Percentiles rank a stretch among this genome's conserved stretches.
Evolutionary conservation across 306 rosid genomes (phyloP).

Genomic region (Cyclanthera cordifolia): DNA sequence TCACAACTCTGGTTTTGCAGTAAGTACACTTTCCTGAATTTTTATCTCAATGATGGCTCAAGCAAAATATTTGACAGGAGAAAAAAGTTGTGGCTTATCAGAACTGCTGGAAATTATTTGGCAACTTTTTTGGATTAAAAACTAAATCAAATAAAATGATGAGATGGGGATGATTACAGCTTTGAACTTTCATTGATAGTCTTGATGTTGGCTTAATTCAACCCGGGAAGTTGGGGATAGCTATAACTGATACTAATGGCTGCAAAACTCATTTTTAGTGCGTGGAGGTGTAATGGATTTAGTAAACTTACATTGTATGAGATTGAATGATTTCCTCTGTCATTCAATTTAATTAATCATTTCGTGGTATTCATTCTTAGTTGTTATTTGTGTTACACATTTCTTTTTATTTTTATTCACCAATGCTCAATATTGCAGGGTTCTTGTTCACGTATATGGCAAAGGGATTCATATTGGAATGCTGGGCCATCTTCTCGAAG

Average conservation of each 20-base stretch:
- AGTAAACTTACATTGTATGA: not conserved
- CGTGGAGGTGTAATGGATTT: not conserved
- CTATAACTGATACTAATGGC: conserved; percentile 2
- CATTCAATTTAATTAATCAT: not conserved
- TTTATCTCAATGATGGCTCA: conserved; percentile 13
- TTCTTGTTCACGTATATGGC: conserved; percentile 97
- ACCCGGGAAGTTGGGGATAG: not conserved
- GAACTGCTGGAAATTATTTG: not conserved
- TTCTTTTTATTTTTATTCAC: not conserved
- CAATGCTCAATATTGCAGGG: conserved; percentile 40
- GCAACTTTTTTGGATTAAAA: not conserved
- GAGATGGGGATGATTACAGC: not conserved
- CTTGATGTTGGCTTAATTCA: not conserved
- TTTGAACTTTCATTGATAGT: not conserved
- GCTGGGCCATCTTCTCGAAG: conserved; percentile 78
- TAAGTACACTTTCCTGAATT: conserved; percentile 29
- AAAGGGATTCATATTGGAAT: conserved; percentile 81
- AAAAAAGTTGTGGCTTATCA: conserved; percentile 8
- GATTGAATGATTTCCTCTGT: not conserved
- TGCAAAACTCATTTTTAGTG: not conserved
- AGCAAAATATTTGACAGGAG: not conserved
- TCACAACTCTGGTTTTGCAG: conserved; percentile 97
- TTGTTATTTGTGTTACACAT: not conserved
- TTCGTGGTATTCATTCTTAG: not conserved
- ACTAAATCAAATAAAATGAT: no score